Percentiles rank a stretch among this genome's conserved stretches.
phyloP scores from a whole-genome alignment of 1,284 basidiomycete genomes.

The Volvariella surrecta region DNA sequence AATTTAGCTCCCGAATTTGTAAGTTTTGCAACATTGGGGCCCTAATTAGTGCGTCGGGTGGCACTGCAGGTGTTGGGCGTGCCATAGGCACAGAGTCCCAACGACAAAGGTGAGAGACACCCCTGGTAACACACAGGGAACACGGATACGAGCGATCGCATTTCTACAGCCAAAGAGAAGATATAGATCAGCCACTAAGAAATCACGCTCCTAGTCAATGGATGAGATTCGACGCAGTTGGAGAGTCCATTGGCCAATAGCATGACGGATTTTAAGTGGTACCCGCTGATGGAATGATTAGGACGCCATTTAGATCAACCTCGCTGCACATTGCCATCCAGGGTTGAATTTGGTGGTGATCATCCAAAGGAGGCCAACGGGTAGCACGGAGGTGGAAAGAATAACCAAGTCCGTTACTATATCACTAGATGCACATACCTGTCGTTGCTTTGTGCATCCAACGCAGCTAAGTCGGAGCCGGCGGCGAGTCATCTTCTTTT shows the following conservation, averaged over 20 bases:
- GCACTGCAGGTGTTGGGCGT: slow-evolving; percentile 38
- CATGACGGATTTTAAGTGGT: slow-evolving; percentile 1
- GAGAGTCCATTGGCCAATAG: slow-evolving; percentile 5
- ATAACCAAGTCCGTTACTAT: too few species aligned
- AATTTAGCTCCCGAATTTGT: slow-evolving; percentile 20
- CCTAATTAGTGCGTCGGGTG: slow-evolving; percentile 17
- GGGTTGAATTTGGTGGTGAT: too few species aligned
- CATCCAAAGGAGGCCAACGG: too few species aligned
- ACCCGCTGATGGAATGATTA: neutral
- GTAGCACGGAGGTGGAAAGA: neutral
- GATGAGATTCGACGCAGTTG: too few species aligned
- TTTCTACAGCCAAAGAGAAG: slow-evolving; percentile 27
- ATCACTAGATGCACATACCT: slow-evolving; percentile 25
- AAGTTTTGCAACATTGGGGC: neutral
- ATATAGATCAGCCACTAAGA: slow-evolving; percentile 5
- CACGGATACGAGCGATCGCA: slow-evolving; percentile 47
- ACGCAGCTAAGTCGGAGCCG: slow-evolving; percentile 43
- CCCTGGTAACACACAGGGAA: slow-evolving; percentile 38
- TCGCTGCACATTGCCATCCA: too few species aligned
- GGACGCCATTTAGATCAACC: too few species aligned
- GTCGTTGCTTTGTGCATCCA: slow-evolving; percentile 46
- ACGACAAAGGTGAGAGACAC: slow-evolving; percentile 42
- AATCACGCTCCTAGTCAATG: slow-evolving; percentile 3
- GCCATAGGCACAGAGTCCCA: slow-evolving; percentile 43
- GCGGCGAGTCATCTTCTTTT: slow-evolving; percentile 31